Percentiles rank a stretch among this genome's conserved stretches.
phyloP scores from a whole-genome alignment of 1,284 basidiomycete species.

The Melampsora larici-populina region DNA sequence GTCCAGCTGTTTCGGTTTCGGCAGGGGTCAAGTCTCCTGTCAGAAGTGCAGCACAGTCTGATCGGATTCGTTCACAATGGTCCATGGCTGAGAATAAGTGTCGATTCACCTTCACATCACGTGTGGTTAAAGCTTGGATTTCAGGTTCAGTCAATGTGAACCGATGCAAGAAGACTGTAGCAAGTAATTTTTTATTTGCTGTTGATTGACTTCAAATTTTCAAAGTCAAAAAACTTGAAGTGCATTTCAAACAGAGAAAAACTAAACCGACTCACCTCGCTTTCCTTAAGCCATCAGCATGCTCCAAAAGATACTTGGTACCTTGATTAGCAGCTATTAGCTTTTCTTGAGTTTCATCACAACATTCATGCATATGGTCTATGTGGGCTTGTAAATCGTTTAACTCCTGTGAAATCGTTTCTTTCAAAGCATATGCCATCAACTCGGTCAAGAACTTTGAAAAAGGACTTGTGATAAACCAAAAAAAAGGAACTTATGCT shows the following conservation, averaged over 20 bases:
- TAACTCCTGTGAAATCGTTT: constrained; percentile 77
- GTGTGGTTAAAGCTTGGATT: constrained; percentile 67
- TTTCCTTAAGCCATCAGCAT: constrained; percentile 73
- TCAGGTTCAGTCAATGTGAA: constrained; percentile 79
- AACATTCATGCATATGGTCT: constrained; percentile 69
- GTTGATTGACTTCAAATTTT: constrained; percentile 62
- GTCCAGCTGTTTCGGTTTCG: constrained; percentile 60
- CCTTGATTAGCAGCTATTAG: constrained; percentile 71
- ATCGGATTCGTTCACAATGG: constrained; percentile 74
- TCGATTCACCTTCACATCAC: constrained; percentile 70
- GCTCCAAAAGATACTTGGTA: constrained; percentile 77
- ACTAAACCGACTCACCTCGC: constrained; percentile 64
- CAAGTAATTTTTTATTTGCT: constrained; percentile 64
- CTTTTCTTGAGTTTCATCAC: constrained; percentile 75
- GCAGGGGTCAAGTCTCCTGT: constrained; percentile 62
- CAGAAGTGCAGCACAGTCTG: constrained; percentile 80
- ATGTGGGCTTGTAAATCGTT: constrained; percentile 61
- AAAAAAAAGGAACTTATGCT: constrained; percentile 33
- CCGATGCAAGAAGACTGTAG: constrained; percentile 71
- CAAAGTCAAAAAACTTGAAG: background rate
- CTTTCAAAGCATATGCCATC: background rate
- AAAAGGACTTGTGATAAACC: background rate
- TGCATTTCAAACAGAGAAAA: background rate
- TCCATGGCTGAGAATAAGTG: constrained; percentile 81
- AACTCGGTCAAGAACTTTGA: background rate